phyloP scores from a whole-genome alignment of 208 protist genomes.

The Plasmodiophora brassicae region DNA sequence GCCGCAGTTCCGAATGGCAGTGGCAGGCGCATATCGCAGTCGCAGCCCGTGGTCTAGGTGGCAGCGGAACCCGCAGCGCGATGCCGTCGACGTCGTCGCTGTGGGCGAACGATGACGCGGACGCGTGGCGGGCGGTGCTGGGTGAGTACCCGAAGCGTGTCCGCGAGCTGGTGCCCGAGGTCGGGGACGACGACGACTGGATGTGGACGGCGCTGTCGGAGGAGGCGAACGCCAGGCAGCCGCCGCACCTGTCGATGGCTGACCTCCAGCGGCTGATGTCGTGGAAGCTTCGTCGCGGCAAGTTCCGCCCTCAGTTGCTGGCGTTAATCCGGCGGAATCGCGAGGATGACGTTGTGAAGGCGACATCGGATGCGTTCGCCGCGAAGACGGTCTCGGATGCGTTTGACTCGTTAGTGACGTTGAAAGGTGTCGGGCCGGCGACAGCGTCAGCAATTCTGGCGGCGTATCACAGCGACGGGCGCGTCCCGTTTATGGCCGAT shows the following conservation, averaged over 20 bases:
- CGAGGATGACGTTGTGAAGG: neutral
- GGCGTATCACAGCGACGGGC: neutral
- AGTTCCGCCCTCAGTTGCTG: neutral
- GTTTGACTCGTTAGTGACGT: neutral
- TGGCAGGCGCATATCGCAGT: no score
- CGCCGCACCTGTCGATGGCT: neutral
- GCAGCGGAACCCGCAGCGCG: no score
- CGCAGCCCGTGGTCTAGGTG: no score
- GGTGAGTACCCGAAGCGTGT: no score
- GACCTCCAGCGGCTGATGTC: neutral
- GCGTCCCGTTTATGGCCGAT: neutral
- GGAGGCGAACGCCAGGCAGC: neutral
- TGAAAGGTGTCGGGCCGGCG: neutral
- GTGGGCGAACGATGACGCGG: no score
- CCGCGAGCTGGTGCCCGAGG: no score
- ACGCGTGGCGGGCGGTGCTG: no score
- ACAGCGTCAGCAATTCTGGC: neutral
- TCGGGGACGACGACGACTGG: no score
- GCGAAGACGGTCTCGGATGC: neutral
- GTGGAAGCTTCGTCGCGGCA: neutral
- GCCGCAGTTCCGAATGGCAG: no score
- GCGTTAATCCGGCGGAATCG: neutral
- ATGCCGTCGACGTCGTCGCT: no score
- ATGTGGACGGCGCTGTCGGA: no score
- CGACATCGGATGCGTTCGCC: neutral